Base-by-base conservation (phyloP, 495 filamentous ascomycete species). In the Neurospora sp. region DNA sequence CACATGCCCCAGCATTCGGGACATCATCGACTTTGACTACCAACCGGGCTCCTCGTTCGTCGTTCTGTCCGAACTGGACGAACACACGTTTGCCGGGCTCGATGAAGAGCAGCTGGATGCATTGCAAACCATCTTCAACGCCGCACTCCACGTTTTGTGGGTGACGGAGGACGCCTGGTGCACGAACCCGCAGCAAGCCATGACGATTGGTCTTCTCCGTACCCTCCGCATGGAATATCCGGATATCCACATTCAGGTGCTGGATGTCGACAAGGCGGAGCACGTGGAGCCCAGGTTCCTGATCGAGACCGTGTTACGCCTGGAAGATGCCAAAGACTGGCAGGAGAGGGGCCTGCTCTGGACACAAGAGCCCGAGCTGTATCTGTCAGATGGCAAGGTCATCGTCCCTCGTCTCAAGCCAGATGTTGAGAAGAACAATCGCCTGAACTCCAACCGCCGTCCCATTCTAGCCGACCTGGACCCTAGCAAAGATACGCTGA, bases 91-190 rank as follows among this genome's bases (percentile, higher is more conserved):
- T 27, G 61, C 76, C 31, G 44, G 70, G 4, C 77, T 85, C 69
- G 77, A 74, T 18, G n/a, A 39, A 5, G 46, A 73, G 7, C 71
- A 72, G 1, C 42, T 77, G 40, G 39, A 71, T 6, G 73, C 71
- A 14, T 48, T 82, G 39, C 71, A 78, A 69, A 71, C 75, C 9
- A 61, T 86, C 0, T 82, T 84, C 71, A 73, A 80, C 11, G 61
- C 76, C n/a, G 78, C 76, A 40, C 81, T 80, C 48, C 76, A 80
- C 68, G 74, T 87, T 5, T 68, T 87, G 9, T 87, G 85, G 84
- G 69, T 84, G 7, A 84, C 77, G 4, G 70, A 71, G 22, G 84
- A 46, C 41, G 74, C 48, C 37, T 35, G 22, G 8, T 53, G 27
- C 4, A 40, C 39, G 31, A 72, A 73, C 11, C 76, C 77, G 5